phyloP scores from a whole-genome alignment of 2,329 filamentous ascomycete genomes.

The Ophiostoma triangulosporum region DNA sequence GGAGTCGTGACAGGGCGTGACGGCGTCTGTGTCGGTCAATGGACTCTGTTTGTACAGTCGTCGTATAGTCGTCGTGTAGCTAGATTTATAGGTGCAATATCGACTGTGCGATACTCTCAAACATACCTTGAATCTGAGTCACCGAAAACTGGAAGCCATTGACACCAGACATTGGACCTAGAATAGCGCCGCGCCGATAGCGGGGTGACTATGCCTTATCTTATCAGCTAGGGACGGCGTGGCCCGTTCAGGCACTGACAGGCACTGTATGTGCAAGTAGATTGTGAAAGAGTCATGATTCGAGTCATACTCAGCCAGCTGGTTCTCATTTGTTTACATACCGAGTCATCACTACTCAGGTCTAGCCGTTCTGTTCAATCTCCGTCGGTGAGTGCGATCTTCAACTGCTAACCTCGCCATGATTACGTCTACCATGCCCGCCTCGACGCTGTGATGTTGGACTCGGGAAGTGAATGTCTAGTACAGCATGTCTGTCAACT shows the following conservation, averaged over 20 bases:
- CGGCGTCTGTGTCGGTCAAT: not conserved
- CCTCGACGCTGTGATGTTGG: not conserved
- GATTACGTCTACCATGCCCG: too few species aligned
- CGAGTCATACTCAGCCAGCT: too few species aligned
- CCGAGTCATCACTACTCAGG: not conserved
- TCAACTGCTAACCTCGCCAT: too few species aligned
- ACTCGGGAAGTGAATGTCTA: too few species aligned
- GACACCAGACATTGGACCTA: not conserved
- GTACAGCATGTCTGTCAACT: too few species aligned
- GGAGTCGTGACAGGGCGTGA: not conserved
- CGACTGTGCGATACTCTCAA: not conserved
- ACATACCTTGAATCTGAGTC: not conserved
- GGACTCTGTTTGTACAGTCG: not conserved
- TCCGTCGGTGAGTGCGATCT: too few species aligned
- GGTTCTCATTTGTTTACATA: not conserved
- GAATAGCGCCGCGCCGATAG: slow-evolving; percentile 5
- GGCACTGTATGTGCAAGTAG: too few species aligned
- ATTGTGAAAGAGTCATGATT: too few species aligned
- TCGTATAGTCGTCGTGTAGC: not conserved
- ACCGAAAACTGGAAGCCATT: slow-evolving; percentile 3
- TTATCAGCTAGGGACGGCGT: not conserved
- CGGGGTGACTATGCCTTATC: slow-evolving; percentile 5
- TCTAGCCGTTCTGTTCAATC: not conserved
- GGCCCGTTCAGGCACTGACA: not conserved
- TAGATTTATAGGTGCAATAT: not conserved